Evolutionary conservation across 1,284 basidiomycete genomes (phyloP).

Genomic region (Takashimella tepidaria): DNA sequence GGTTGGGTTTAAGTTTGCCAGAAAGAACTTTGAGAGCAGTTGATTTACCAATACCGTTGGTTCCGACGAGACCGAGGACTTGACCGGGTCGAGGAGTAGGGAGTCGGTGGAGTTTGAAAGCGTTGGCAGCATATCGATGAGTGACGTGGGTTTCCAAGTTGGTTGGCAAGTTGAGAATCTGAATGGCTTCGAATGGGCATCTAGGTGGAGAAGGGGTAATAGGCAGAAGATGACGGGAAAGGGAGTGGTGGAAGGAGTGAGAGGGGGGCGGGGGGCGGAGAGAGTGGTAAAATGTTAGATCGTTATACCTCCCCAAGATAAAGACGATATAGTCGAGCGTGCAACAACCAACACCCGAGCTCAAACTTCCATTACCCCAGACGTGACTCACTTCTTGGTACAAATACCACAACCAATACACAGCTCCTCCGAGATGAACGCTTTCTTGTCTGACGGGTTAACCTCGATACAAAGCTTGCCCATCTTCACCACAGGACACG

Average conservation of each 20-base stretch:
- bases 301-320: too few relatives aligned
- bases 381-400: constrained; percentile 82
- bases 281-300: too few relatives aligned
- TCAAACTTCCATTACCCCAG: neutral
- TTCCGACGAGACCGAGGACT: constrained; percentile 90
- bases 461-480: constrained; percentile 98
- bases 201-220: constrained; percentile 48
- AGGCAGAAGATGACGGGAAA: neutral
- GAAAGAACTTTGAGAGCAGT: constrained; percentile 92
- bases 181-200: constrained; percentile 95
- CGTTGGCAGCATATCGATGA: constrained; percentile 93
- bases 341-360: too few relatives aligned
- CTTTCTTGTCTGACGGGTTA: constrained; percentile 86
- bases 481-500: constrained; percentile 98
- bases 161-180: constrained; percentile 94
- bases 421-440: constrained; percentile 93
- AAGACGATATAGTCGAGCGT: too few relatives aligned
- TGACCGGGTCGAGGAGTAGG: constrained; percentile 93
- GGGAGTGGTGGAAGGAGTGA: constrained; percentile 3
- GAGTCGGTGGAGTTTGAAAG: constrained; percentile 94
- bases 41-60: constrained; percentile 97
- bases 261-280: too few relatives aligned
- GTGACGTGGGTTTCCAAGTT: constrained; percentile 91
- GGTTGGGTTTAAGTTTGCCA: constrained; percentile 81
- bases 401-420: constrained; percentile 98